Base-by-base conservation (phyloP, 1,284 basidiomycete species). In the Thelephora terrestris region DNA sequence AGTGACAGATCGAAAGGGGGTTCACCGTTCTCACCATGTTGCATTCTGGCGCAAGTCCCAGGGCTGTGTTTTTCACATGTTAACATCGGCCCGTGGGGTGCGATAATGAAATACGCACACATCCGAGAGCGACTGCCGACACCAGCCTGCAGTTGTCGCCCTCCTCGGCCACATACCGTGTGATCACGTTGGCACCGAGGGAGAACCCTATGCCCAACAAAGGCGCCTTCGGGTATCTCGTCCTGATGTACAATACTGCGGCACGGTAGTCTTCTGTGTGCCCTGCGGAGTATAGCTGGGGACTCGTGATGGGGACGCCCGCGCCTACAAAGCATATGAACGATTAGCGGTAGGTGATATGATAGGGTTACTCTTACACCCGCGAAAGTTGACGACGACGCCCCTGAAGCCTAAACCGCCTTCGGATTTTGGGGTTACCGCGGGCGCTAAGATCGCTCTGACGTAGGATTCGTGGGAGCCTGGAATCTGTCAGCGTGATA, bases 151-250 rank as follows among this genome's bases (percentile, higher is more conserved):
- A 86, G 7, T 70, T 59, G n/a, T 76, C 73, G 7, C 87, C 87
- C 61, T 94, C 86, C 64, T 96, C 85, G 5, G 89, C 92, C 45
- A 95, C 70, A 65, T 96, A 97, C 53, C 91, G 79, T n/a, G 90
- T 85, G 53, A 99, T 68, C 38, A 98, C 85, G 59, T 91, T 91
- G 35, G 93, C 91, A 46, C 95, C 96, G 43, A 99, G 78, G 3
- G 91, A 96, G 69, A 97, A 99, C 5, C 92, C 92, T 24, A 96
- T 68, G 10, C 90, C 95, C 29, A 94, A 69, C 36, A 98, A 69
- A 6, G 85, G 86, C 0, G 93, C 90, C 20, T 75, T 66, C 2
- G 96, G 93, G 58, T 85, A 94, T 50, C 70, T 67, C 50, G 78
- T 66, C 5, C 81, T 73, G 46, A 98, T 77, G 65, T 88, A 87